phyloP scores from a whole-genome alignment of 371 early-diverging fungal species.

The Mortierella sp. region DNA sequence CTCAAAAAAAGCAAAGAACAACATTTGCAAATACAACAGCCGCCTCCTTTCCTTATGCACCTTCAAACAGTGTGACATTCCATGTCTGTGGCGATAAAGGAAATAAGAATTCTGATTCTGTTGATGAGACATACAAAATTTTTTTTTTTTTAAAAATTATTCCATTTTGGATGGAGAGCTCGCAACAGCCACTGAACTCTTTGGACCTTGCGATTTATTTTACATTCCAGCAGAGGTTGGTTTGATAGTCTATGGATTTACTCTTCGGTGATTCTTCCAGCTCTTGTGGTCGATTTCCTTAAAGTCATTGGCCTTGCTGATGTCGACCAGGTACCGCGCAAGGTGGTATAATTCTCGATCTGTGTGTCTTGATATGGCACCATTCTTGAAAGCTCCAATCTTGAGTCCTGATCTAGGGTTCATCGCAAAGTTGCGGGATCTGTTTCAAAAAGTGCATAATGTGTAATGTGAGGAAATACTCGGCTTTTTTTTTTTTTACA shows the following conservation, averaged over 20 bases:
- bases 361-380: constrained; percentile 50
- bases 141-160: no score
- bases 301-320: constrained; percentile 59
- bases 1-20: no score
- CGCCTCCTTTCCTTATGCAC: no score
- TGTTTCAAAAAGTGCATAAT: background rate
- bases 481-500: background rate
- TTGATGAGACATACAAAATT: background rate
- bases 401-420: constrained; percentile 68
- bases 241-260: background rate
- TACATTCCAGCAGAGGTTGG: background rate
- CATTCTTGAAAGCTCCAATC: constrained; percentile 69
- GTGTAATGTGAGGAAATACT: background rate
- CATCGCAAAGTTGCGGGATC: constrained; percentile 65
- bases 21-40: no score
- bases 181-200: no score
- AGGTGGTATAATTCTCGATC: constrained; percentile 67
- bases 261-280: constrained; percentile 52
- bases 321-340: constrained; percentile 63
- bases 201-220: background rate
- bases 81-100: no score
- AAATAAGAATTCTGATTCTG: no score
- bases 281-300: constrained; percentile 64
- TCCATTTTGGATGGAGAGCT: no score
- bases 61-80: no score